Conservation (phyloP, 2,329 filamentous ascomycete species). For the Metarhizium sp. region DNA sequence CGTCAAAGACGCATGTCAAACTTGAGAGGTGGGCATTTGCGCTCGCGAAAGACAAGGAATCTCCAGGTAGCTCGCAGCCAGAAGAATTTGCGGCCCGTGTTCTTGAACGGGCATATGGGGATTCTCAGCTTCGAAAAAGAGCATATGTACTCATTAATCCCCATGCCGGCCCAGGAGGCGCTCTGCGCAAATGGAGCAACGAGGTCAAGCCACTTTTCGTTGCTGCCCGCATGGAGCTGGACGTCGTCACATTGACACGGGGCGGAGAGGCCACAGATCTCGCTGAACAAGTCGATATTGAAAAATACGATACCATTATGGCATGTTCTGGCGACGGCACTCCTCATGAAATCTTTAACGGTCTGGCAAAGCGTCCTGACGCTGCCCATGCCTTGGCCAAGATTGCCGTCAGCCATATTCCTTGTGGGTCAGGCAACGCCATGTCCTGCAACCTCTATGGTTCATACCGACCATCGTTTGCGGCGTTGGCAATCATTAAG, state of each 20-base stretch:
- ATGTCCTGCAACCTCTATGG: conserved; percentile 87
- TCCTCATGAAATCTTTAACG: conserved; percentile 91
- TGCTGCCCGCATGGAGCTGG: conserved; percentile 68
- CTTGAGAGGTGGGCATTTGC: conserved; percentile 44
- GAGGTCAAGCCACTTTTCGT: conserved; percentile 75
- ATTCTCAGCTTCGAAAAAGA: conserved; percentile 59
- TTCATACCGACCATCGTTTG: conserved; percentile 62
- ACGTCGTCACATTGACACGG: conserved; percentile 62
- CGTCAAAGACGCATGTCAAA: conserved; percentile 49
- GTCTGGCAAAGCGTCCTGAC: conserved; percentile 67
- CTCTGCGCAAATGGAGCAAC: conserved; percentile 61
- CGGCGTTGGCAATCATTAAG: conserved; percentile 79
- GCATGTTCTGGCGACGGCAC: conserved; percentile 90
- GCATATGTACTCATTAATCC: conserved; percentile 89
- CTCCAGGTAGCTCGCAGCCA: conserved; percentile 25
- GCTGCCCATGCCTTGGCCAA: conserved; percentile 64
- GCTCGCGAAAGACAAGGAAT: conserved; percentile 28
- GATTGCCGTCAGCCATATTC: conserved; percentile 77
- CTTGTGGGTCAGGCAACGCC: conserved; percentile 89
- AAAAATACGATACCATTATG: conserved; percentile 75
- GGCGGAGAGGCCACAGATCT: conserved; percentile 73
- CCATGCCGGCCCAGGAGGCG: conserved; percentile 73
- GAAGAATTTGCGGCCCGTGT: conserved; percentile 58
- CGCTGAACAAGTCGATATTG: conserved; percentile 63
- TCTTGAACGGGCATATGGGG: conserved; percentile 60